These are phyloP conservation scores for Coniochaeta hoffmannii DNA, from an alignment of 2,329 filamentous ascomycete genomes.

Conservation along the genomic window DNA sequence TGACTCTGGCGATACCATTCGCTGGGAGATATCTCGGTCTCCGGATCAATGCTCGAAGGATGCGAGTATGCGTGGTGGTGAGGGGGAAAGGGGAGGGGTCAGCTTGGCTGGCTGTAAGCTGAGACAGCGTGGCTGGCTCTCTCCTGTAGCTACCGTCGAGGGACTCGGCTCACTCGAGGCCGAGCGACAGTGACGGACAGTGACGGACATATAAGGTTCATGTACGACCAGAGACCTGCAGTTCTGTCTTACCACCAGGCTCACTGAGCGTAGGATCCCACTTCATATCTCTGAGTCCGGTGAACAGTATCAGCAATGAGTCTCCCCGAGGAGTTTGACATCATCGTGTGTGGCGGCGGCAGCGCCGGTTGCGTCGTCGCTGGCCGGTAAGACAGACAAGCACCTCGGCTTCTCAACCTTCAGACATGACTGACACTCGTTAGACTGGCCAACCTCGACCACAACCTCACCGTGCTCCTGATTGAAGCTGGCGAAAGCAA, in stretches of 20 bases:
- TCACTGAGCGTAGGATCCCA: not conserved
- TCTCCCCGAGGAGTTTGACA: constrained; percentile 71
- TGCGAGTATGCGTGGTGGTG: not conserved
- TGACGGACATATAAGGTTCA: not conserved
- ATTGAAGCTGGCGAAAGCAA: constrained; percentile 68
- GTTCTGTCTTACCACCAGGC: not conserved
- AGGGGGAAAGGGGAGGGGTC: not conserved
- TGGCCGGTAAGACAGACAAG: constrained; percentile 35
- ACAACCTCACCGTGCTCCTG: constrained; percentile 62
- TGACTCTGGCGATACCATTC: not conserved
- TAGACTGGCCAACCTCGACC: constrained; percentile 67
- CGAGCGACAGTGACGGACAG: not conserved
- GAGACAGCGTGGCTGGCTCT: not conserved
- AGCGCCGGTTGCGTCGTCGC: constrained; percentile 56
- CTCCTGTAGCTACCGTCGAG: not conserved
- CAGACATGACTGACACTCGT: constrained; percentile 25
- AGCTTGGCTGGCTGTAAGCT: not conserved
- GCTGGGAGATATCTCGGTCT: not conserved
- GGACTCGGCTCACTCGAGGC: not conserved
- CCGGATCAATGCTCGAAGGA: constrained; percentile 1
- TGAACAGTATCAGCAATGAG: not conserved
- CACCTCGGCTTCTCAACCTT: not conserved
- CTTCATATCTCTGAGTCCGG: not conserved
- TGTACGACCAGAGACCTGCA: not conserved
- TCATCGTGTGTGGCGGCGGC: constrained; percentile 71